These are phyloP conservation scores for Pyrenula aspistea DNA, from an alignment of 495 filamentous ascomycete genomes.

Conservation along the genomic window DNA sequence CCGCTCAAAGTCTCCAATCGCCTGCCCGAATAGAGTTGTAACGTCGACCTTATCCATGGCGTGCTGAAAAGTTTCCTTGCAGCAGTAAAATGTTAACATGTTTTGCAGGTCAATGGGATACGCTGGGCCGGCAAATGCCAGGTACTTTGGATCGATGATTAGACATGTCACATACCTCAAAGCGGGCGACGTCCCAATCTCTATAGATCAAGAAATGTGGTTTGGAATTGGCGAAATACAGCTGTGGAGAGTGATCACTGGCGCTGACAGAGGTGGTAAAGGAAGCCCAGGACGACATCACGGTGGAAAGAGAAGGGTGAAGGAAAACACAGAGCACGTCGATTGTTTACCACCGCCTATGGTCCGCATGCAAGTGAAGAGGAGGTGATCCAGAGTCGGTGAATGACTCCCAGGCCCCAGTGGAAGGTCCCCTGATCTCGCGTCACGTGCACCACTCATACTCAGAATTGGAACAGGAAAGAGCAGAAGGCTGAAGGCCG, in stretches of 20 bases:
- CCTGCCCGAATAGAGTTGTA: slow-evolving; percentile 9
- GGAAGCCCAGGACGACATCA: not conserved
- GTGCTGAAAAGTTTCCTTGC: not conserved
- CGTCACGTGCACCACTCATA: not conserved
- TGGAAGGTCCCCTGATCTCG: not conserved
- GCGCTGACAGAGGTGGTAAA: not conserved
- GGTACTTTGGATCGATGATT: no score
- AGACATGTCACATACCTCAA: not conserved
- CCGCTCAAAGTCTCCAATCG: slow-evolving; percentile 12
- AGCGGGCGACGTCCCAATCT: not conserved
- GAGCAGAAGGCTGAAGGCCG: not conserved
- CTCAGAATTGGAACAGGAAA: not conserved
- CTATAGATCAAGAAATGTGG: not conserved
- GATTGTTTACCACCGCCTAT: no score
- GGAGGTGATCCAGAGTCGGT: not conserved
- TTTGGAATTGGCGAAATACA: not conserved
- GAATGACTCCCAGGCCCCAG: not conserved
- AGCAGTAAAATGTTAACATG: not conserved
- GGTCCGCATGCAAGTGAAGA: not conserved
- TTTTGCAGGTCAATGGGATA: no score
- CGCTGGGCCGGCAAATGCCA: no score
- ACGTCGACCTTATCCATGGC: not conserved
- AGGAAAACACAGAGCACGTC: no score
- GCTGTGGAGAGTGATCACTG: not conserved
- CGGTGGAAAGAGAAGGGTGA: not conserved